These are phyloP conservation scores for Eimeria acervulina DNA, from an alignment of 169 alveolate species.

Conservation along the genomic window DNA sequence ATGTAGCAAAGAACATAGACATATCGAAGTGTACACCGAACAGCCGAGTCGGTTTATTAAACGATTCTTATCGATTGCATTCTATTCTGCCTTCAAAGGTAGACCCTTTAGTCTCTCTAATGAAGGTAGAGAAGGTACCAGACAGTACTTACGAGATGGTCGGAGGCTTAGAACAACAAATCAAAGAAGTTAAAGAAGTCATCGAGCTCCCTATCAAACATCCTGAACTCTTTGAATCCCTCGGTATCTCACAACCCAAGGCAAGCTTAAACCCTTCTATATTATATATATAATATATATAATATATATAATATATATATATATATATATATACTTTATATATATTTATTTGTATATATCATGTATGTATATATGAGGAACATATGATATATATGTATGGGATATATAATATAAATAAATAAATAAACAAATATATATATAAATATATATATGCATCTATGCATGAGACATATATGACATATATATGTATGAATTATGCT, in stretches of 20 bases:
- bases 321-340: neutral
- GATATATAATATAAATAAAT: neutral
- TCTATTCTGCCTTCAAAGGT: conserved; percentile 98
- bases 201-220: conserved; percentile 99
- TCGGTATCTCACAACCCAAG: conserved; percentile 99
- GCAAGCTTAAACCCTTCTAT: conserved; percentile 76
- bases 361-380: too few relatives aligned
- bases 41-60: conserved; percentile 93
- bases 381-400: too few relatives aligned
- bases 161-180: conserved; percentile 99
- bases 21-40: conserved; percentile 96
- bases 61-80: conserved; percentile 96
- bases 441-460: neutral
- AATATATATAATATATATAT: neutral
- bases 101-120: conserved; percentile 99
- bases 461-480: too few relatives aligned
- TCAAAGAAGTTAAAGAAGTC: conserved; percentile 99
- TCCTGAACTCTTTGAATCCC: conserved; percentile 99
- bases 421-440: neutral
- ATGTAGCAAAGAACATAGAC: conserved; percentile 94
- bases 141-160: conserved; percentile 99
- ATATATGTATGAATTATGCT: too few relatives aligned
- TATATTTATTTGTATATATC: too few relatives aligned
- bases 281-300: neutral
- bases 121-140: conserved; percentile 99